phyloP scores from a whole-genome alignment of 2,329 filamentous ascomycete genomes.

The Calonectria pteridis region DNA sequence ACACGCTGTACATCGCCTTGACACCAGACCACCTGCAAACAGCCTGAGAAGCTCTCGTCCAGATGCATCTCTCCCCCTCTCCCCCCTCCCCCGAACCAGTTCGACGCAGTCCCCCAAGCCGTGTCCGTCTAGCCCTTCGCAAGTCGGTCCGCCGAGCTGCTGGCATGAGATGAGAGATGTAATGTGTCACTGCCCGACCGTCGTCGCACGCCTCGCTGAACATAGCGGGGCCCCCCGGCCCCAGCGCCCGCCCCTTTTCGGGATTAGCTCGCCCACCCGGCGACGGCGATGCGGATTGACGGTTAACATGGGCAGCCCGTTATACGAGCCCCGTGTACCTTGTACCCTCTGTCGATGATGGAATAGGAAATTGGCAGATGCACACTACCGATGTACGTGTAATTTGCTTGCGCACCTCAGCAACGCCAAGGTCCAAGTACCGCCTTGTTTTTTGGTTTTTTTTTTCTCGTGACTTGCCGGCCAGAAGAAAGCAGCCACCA shows the following conservation, averaged over 20 bases:
- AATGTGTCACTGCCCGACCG: conserved; percentile 28
- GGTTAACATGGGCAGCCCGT: conserved; percentile 5
- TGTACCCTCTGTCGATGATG: conserved; percentile 5
- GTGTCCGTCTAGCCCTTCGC: background rate
- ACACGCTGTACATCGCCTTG: background rate
- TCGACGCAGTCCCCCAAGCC: background rate
- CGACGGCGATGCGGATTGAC: conserved; percentile 11
- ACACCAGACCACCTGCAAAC: background rate
- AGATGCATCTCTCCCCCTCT: background rate
- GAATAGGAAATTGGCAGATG: background rate
- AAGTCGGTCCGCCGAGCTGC: conserved; percentile 8
- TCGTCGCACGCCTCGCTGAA: conserved; percentile 18
- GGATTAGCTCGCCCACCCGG: conserved; percentile 22
- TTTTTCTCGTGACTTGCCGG: too few relatives aligned
- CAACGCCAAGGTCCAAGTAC: background rate
- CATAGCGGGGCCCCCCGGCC: background rate
- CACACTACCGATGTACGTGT: conserved; percentile 6
- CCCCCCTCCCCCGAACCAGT: background rate
- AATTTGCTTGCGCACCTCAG: conserved; percentile 5
- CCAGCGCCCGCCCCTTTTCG: background rate
- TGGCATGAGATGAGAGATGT: background rate
- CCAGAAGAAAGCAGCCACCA: background rate
- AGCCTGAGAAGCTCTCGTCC: background rate
- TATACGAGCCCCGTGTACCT: conserved; percentile 19
- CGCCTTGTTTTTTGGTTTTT: background rate